Evolutionary conservation across 1,284 basidiomycete species (phyloP).

Genomic region (Papiliotrema flavescens): DNA sequence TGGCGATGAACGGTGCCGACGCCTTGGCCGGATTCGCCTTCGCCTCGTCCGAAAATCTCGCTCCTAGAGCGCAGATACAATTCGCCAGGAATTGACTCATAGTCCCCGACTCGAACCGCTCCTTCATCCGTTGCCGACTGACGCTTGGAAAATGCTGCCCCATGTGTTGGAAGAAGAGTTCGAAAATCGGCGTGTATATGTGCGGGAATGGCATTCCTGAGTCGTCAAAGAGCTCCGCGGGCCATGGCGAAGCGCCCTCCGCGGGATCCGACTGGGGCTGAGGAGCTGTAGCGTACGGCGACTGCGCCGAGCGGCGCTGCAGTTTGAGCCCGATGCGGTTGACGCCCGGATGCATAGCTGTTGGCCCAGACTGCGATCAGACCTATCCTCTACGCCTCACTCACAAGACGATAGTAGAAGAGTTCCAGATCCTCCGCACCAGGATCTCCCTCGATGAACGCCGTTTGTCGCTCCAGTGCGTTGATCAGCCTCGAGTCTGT

Average conservation of each 20-base stretch:
- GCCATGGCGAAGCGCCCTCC: slow-evolving; percentile 15
- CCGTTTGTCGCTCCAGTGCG: slow-evolving; percentile 47
- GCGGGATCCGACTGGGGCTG: slow-evolving; percentile 19
- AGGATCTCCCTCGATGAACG: slow-evolving; percentile 48
- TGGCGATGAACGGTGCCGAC: slow-evolving; percentile 50
- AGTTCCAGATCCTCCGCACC: slow-evolving; percentile 45
- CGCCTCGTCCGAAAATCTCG: slow-evolving; percentile 30
- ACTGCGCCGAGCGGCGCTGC: slow-evolving; percentile 30
- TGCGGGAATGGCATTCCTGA: slow-evolving; percentile 45
- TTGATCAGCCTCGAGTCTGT: slow-evolving; percentile 39
- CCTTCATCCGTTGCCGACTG: slow-evolving; percentile 43
- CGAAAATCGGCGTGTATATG: slow-evolving; percentile 45
- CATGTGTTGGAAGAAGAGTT: slow-evolving; percentile 46
- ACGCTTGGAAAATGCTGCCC: slow-evolving; percentile 49
- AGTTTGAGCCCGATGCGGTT: slow-evolving; percentile 51
- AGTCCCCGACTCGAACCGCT: slow-evolving; percentile 48
- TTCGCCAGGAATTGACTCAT: slow-evolving; percentile 50
- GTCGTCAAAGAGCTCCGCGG: slow-evolving; percentile 42
- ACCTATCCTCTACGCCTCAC: slow-evolving; percentile 8
- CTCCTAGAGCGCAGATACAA: slow-evolving; percentile 44
- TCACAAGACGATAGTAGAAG: slow-evolving; percentile 51
- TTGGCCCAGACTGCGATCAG: slow-evolving; percentile 43
- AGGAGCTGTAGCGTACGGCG: slow-evolving; percentile 28
- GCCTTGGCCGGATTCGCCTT: slow-evolving; percentile 29
- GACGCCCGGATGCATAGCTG: slow-evolving; percentile 47